Evolutionary conservation across 2,329 filamentous ascomycete genomes (phyloP).

Genomic region (Trichothecium roseum): DNA sequence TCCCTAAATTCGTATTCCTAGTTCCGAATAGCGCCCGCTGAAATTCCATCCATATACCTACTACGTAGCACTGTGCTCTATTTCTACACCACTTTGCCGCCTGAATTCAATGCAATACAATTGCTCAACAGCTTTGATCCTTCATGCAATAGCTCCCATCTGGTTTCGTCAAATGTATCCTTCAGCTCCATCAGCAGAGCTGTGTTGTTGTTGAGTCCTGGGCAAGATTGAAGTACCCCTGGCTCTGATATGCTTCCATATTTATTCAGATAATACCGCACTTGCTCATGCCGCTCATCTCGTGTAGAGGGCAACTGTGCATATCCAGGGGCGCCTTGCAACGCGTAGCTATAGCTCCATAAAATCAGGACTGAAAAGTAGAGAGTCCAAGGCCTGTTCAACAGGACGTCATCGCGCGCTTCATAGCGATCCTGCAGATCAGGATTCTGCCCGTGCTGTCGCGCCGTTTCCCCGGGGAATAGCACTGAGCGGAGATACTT

Average conservation of each 20-base stretch:
- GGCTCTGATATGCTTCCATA: constrained; percentile 65
- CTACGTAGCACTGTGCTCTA: no score
- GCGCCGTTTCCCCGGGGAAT: constrained; percentile 36
- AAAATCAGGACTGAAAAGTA: constrained; percentile 89
- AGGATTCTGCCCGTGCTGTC: constrained; percentile 20
- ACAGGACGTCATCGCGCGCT: constrained; percentile 75
- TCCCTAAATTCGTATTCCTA: no score
- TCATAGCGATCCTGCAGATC: constrained; percentile 46
- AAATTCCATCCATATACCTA: background rate
- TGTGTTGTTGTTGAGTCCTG: constrained; percentile 72
- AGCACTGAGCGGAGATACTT: constrained; percentile 83
- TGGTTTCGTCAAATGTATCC: constrained; percentile 69
- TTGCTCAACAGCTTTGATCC: constrained; percentile 71
- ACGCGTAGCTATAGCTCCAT: constrained; percentile 87
- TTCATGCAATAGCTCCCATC: constrained; percentile 89
- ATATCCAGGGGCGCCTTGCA: constrained; percentile 65
- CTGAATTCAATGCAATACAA: constrained; percentile 49
- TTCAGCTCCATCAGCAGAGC: constrained; percentile 73
- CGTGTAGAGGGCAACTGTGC: constrained; percentile 42
- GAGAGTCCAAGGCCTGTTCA: constrained; percentile 90
- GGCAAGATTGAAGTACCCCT: constrained; percentile 63
- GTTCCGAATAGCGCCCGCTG: no score
- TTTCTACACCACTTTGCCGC: constrained; percentile 15
- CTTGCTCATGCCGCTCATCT: constrained; percentile 61
- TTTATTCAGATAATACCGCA: constrained; percentile 66